Conservation (phyloP, 2,329 filamentous ascomycete genomes). For the Verticillium dahliae region DNA sequence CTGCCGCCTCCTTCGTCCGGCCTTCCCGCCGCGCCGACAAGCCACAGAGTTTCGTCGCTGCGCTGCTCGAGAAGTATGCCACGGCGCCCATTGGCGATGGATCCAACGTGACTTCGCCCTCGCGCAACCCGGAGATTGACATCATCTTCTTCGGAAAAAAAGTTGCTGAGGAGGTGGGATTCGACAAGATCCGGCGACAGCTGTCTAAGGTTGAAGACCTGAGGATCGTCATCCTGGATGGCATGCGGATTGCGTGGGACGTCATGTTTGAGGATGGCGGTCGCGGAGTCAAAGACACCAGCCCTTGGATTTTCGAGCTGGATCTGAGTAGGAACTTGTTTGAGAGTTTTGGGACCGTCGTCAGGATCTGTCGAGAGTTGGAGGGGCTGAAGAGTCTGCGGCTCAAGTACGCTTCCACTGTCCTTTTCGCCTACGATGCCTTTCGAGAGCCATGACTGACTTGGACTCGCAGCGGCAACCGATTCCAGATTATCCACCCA, state of each 20-base stretch:
- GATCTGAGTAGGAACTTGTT: conserved; percentile 84
- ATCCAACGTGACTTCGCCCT: conserved; percentile 5
- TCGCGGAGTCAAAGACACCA: conserved; percentile 39
- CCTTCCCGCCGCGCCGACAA: conserved; percentile 64
- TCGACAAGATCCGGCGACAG: conserved; percentile 81
- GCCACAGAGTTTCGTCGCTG: conserved; percentile 69
- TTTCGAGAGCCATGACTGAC: conserved; percentile 9
- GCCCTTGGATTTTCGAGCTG: conserved; percentile 66
- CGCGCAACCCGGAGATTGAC: conserved; percentile 22
- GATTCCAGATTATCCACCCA: conserved; percentile 46
- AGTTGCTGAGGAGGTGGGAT: conserved; percentile 87
- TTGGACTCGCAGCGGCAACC: conserved; percentile 57
- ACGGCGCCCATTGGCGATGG: conserved; percentile 35
- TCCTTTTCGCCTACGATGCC: conserved; percentile 1
- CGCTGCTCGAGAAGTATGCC: conserved; percentile 78
- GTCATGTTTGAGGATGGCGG: conserved; percentile 20
- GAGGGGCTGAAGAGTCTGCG: conserved; percentile 59
- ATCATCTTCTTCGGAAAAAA: conserved; percentile 67
- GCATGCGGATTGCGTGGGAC: conserved; percentile 50
- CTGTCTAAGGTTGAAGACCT: conserved; percentile 74
- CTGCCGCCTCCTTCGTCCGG: conserved; percentile 80
- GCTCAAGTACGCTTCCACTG: conserved; percentile 54
- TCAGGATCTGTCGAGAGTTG: conserved; percentile 65
- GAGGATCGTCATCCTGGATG: conserved; percentile 76
- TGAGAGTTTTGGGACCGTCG: conserved; percentile 58